These are phyloP conservation scores for Mariannaea sp. DNA, from an alignment of 2,329 filamentous ascomycete species.

Conservation along the genomic window DNA sequence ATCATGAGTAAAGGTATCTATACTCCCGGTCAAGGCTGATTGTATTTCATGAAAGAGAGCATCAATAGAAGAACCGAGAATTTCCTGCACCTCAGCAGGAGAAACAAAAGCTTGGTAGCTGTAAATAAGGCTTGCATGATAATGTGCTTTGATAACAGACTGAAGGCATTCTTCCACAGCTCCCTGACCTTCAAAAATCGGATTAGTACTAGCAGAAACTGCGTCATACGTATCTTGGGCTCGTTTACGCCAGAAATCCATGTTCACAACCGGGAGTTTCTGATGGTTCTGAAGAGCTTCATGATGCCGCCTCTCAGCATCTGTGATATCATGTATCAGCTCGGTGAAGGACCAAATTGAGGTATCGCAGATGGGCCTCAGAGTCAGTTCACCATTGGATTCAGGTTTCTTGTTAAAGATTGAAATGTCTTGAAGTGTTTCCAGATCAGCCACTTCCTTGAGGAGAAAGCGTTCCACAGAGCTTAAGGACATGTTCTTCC, in stretches of 20 bases:
- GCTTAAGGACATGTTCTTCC: slow-evolving; percentile 1
- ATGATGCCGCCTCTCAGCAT: slow-evolving; percentile 7
- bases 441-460: slow-evolving; percentile 10
- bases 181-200: not conserved
- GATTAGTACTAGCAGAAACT: too few species aligned
- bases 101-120: slow-evolving; percentile 26
- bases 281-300: not conserved
- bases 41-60: slow-evolving; percentile 7
- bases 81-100: not conserved
- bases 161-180: slow-evolving; percentile 20
- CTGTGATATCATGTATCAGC: slow-evolving; percentile 14
- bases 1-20: slow-evolving; percentile 9
- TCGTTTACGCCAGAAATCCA: slow-evolving; percentile 3
- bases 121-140: slow-evolving; percentile 27
- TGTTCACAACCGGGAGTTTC: not conserved
- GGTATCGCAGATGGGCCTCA: not conserved
- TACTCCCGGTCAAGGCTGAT: not conserved
- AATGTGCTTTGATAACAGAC: slow-evolving; percentile 23
- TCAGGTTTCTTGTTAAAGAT: slow-evolving; percentile 3
- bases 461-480: slow-evolving; percentile 15
- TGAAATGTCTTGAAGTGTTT: slow-evolving; percentile 10
- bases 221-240: not conserved
- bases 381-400: not conserved
- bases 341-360: slow-evolving; percentile 15
- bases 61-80: not conserved